Evolutionary conservation across 805 yeast species (phyloP), one percentile per base, ranked within the genome.

Genomic region (Candida ulmi): DNA sequence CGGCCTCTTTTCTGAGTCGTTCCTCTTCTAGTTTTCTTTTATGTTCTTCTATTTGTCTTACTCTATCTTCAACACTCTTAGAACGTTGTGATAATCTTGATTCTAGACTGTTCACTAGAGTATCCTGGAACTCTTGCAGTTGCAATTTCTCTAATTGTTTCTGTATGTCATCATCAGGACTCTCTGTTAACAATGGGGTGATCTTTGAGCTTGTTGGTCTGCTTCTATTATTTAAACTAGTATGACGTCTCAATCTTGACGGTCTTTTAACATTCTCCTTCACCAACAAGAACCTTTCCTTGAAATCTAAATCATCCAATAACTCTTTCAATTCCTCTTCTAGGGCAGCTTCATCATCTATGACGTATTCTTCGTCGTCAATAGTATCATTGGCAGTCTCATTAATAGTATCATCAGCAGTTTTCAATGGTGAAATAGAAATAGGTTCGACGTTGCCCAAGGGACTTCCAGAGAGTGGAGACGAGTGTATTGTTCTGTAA

Each of bases 1-100:
- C 30, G 40, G 44, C 43, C 39, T 48, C 44, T 43, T 48, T 30
- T 47, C 53, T 33, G 45, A 42, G 17, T 44, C 40, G 15, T 24
- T 32, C 38, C 36, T 38, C 34, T 38, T 41, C 21, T 4, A 28
- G 5, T 41, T 58, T 37, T 44, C 41, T 33, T 43, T 45, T 29
- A 12, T 39, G 51, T 27, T 37, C 35, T 33, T 51, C 51, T 15
- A 46, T 42, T 11, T 36, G 35, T 19, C 43, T 44, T 21, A 52
- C 41, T 25, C 43, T 40, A 7, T 28, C 41, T 26, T 44, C 40
- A 8, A 48, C 49, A 4, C 38, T 43, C 9, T 18, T 28, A 1
- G 45, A 27, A 17, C 52, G 37, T 12, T 29, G 30, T 1, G 29
- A 26, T 15, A 45, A 15, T 30, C 55, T 43, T 19, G 40, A 24